Conservation (phyloP, 495 filamentous ascomycete species). For the Pyrenula massariospora region DNA sequence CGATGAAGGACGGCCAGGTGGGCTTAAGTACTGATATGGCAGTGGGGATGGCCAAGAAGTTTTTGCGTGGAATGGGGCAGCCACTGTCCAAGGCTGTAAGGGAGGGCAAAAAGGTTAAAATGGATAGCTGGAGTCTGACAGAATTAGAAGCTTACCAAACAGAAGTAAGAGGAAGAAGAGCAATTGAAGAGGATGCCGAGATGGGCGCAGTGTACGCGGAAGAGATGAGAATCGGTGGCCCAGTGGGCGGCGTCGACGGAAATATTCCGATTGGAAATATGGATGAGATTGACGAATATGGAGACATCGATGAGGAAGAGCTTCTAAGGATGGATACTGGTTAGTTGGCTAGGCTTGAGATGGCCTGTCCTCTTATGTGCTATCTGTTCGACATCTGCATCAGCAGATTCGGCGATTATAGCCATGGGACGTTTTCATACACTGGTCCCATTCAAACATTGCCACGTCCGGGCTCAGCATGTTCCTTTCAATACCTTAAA, state of each 20-base stretch:
- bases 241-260: background rate
- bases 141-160: background rate
- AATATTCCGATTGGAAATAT: constrained; percentile 10
- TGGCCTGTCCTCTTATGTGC: background rate
- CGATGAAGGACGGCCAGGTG: constrained; percentile 67
- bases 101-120: background rate
- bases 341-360: constrained; percentile 1
- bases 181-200: background rate
- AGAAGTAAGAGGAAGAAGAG: background rate
- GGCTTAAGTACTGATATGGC: constrained; percentile 95
- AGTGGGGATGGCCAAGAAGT: constrained; percentile 75
- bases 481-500: no score
- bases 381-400: no score
- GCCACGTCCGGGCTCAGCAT: no score
- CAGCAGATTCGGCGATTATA: no score
- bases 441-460: no score
- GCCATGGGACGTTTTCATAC: no score
- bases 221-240: background rate
- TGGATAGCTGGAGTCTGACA: background rate
- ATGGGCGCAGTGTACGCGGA: background rate
- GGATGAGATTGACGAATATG: background rate
- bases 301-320: background rate
- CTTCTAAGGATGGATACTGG: constrained; percentile 1
- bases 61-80: constrained; percentile 81
- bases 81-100: constrained; percentile 39